Evolutionary conservation across 257 asterid genomes (phyloP), one percentile per base, ranked within the genome.

Genomic region (Penstemon newberryi): DNA sequence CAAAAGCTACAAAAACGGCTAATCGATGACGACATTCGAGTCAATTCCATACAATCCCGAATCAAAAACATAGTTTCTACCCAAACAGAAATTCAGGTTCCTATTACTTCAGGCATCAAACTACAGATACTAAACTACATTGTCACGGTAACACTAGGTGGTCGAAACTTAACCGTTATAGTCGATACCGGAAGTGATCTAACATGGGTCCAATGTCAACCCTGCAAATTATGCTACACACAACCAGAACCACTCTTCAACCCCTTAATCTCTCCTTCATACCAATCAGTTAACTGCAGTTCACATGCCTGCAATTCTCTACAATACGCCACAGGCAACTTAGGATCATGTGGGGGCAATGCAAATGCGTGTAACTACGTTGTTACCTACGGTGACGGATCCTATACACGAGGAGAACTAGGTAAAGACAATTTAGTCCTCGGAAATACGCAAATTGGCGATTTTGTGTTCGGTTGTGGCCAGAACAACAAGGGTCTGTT

Each of bases 201-300:
- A 7, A 88, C 96, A 11, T 92, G 97, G 98, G 88, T 88, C 12
- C 98, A 92, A 61, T 92, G 97, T 72, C 92, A 87, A 63, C 98
- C 98, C 50, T 92, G 96, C 59, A 82, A 74, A 50, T 55, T 75
- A 5, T 90, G 98, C 68, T 86, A 92, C 74, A 70, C 75, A 39
- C 98, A 92, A 60, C 89, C 91, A 4, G 95, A 89, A 52, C 95
- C 98, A 7, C 82, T 92, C 13, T 92, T 83, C 82, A 66, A 86
- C 76, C 97, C 98, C 9, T 13, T 57, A 37, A 11, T 38, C 1
- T 92, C 97, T 0, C 81, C 88, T 67, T 86, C 91, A 0, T 92
- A 86, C 71, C 70, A 76, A 40, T 58, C 89, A 3, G 80, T 90
- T 43, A 77, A 64, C 7, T 92, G 97, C 78, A 75, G 67, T 75